A percentile compares a stretch with the other conserved stretches of the same genome.
These are phyloP conservation scores for Fragaria ananassa DNA, from an alignment of 306 rosid genomes.

Conservation along the genomic window DNA sequence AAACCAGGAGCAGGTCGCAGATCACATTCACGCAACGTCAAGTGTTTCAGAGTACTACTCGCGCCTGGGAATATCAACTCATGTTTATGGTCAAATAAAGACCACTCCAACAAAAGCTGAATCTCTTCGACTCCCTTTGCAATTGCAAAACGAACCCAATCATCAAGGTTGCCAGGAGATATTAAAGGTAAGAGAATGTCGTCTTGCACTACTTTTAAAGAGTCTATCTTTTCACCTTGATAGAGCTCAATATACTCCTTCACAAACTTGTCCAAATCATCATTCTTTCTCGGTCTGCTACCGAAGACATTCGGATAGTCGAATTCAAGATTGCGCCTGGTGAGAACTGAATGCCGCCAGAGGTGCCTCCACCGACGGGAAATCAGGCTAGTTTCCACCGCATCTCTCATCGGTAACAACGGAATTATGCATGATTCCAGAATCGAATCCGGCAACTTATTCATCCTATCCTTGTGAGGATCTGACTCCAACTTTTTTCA, in stretches of 20 bases:
- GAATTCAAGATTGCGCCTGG: background rate
- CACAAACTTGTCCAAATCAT: background rate
- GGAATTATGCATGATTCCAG: background rate
- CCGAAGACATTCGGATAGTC: background rate
- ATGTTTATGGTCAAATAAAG: no score
- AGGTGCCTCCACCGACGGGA: background rate
- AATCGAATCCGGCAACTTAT: background rate
- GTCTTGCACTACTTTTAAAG: background rate
- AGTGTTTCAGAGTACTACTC: background rate
- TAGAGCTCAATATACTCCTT: background rate
- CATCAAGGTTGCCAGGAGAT: background rate
- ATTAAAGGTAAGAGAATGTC: accelerated
- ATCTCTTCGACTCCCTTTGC: background rate
- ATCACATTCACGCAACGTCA: background rate
- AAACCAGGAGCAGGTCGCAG: background rate
- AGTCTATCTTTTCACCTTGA: background rate
- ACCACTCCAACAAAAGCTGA: background rate
- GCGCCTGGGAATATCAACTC: background rate
- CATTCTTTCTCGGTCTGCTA: background rate
- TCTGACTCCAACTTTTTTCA: background rate
- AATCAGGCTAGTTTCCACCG: background rate
- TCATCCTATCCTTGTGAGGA: background rate
- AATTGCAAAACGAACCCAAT: background rate
- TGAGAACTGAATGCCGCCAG: background rate
- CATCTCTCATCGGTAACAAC: background rate